Percentiles rank a stretch among this genome's conserved stretches.
phyloP scores from a whole-genome alignment of 352 stramenopile species.

The Globisporangium abappressorium region DNA sequence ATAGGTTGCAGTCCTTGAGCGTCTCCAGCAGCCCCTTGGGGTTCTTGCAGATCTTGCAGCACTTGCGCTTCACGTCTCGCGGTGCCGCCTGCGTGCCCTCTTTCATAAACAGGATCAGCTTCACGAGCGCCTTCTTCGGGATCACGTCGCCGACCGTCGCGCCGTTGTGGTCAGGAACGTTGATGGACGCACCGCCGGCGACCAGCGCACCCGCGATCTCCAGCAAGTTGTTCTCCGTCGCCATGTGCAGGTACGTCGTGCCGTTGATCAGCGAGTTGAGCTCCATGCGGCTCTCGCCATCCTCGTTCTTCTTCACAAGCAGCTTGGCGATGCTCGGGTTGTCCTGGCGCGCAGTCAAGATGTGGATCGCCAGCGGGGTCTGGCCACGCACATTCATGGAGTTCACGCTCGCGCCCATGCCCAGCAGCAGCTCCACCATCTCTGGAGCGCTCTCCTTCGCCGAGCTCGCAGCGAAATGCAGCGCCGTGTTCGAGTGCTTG shows the following conservation, averaged over 20 bases:
- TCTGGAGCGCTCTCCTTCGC: slow-evolving; percentile 49
- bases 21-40: slow-evolving; percentile 73
- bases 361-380: slow-evolving; percentile 83
- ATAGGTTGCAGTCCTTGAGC: slow-evolving; percentile 72
- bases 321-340: slow-evolving; percentile 50
- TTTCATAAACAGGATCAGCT: slow-evolving; percentile 76
- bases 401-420: slow-evolving; percentile 53
- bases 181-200: slow-evolving; percentile 74
- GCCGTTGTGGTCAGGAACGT: slow-evolving; percentile 76
- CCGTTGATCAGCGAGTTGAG: slow-evolving; percentile 73
- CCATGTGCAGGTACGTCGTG: slow-evolving; percentile 85
- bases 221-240: slow-evolving; percentile 57
- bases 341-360: slow-evolving; percentile 68
- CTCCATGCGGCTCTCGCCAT: slow-evolving; percentile 13
- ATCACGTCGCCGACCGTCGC: slow-evolving; percentile 79
- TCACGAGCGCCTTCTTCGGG: slow-evolving; percentile 69
- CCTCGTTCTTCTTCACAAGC: slow-evolving; percentile 41
- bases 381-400: slow-evolving; percentile 78
- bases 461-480: slow-evolving; percentile 78
- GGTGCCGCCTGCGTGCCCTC: slow-evolving; percentile 70
- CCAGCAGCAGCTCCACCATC: slow-evolving; percentile 71
- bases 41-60: slow-evolving; percentile 84
- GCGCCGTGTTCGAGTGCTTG: slow-evolving; percentile 74
- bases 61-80: slow-evolving; percentile 46
- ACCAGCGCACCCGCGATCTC: slow-evolving; percentile 71